Evolutionary conservation across 2,329 filamentous ascomycete species (phyloP).

Genomic region (Sphaerostilbella broomeana): DNA sequence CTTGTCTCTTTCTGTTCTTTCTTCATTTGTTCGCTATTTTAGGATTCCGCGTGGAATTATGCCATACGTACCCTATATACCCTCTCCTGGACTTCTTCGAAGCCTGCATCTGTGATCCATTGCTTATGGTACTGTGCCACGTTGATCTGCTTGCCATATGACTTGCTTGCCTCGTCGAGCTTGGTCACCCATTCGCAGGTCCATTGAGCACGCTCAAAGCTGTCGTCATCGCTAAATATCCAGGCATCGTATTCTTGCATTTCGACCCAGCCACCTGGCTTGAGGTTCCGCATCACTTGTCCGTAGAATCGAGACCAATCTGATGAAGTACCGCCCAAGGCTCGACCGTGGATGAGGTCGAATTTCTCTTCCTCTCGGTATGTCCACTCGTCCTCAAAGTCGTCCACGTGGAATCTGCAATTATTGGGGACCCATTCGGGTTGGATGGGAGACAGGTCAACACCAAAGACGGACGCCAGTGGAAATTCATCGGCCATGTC

Average conservation of each 20-base stretch:
- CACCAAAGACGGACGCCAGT: conserved; percentile 34
- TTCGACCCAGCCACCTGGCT: conserved; percentile 32
- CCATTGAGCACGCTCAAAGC: conserved; percentile 30
- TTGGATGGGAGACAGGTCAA: conserved; percentile 54
- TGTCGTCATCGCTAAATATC: conserved; percentile 34
- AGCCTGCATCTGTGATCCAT: conserved; percentile 33
- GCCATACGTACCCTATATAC: conserved; percentile 21
- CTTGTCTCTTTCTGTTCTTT: background rate
- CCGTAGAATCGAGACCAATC: conserved; percentile 28
- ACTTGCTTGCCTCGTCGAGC: conserved; percentile 28
- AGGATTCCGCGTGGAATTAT: too few relatives aligned
- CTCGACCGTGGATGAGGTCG: conserved; percentile 30
- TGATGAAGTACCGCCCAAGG: conserved; percentile 27
- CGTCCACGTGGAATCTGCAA: conserved; percentile 59
- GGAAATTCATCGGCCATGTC: conserved; percentile 46
- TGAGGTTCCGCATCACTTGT: conserved; percentile 24
- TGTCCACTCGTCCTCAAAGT: conserved; percentile 49
- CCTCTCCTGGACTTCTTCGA: conserved; percentile 29
- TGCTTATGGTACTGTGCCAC: conserved; percentile 30
- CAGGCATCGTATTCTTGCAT: conserved; percentile 34
- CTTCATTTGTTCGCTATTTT: background rate
- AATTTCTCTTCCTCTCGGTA: conserved; percentile 32
- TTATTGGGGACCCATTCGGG: conserved; percentile 54
- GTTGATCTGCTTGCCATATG: conserved; percentile 34
- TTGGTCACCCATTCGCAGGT: conserved; percentile 34